Conservation (phyloP, 257 asterid species). For the Thymus quinquecostatus region DNA sequence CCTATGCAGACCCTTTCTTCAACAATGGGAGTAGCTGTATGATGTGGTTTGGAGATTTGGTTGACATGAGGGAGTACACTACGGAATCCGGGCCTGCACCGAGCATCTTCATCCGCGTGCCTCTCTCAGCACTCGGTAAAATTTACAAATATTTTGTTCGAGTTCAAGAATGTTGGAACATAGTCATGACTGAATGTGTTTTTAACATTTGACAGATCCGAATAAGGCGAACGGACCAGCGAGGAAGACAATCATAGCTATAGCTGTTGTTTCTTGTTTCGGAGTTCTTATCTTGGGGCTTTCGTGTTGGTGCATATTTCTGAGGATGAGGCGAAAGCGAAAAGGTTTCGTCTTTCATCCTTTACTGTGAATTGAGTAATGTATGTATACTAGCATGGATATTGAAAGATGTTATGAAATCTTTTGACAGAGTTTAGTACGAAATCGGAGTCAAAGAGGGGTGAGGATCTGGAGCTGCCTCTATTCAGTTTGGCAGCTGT, state of each 20-base stretch:
- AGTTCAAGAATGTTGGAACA: not conserved
- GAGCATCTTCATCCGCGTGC: constrained; percentile 24
- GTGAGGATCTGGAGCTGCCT: constrained; percentile 46
- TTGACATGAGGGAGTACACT: constrained; percentile 21
- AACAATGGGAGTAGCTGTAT: constrained; percentile 26
- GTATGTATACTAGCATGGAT: not conserved
- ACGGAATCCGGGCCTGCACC: constrained; percentile 2
- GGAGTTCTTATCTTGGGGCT: constrained; percentile 30
- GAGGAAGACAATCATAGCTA: constrained; percentile 13
- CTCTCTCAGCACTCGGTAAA: constrained; percentile 23
- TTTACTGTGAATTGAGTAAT: not conserved
- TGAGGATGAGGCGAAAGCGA: constrained; percentile 12
- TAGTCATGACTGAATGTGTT: not conserved
- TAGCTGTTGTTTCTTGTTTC: constrained; percentile 15
- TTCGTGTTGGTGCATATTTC: constrained; percentile 1
- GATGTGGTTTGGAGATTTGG: constrained; percentile 35
- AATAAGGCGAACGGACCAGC: constrained; percentile 7
- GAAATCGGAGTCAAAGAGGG: not conserved
- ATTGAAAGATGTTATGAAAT: not conserved
- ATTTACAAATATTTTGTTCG: not conserved
- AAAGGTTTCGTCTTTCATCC: constrained; percentile 26
- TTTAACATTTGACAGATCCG: constrained; percentile 9
- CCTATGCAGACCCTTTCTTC: constrained; percentile 20
- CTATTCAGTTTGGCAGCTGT: constrained; percentile 40
- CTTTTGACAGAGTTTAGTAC: constrained; percentile 11